Base-by-base conservation (phyloP, 2,329 filamentous ascomycete genomes). In the Parastagonospora avenae region DNA sequence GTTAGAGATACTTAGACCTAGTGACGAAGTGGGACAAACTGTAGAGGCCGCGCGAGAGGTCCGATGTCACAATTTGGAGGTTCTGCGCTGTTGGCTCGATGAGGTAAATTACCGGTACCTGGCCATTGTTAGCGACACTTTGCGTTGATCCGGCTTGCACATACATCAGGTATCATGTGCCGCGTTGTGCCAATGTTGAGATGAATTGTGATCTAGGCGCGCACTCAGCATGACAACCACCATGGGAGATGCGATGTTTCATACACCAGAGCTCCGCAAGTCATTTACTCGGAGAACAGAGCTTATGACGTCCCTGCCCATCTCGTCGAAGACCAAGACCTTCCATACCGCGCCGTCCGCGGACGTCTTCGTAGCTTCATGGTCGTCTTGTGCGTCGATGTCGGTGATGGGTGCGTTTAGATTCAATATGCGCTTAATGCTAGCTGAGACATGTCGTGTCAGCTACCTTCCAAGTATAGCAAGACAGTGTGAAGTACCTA, bases 271-370 rank as follows among this genome's bases (percentile, higher is more conserved):
- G 54, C 89, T 85, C 57, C 95, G 84, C 70, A 99, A 79, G 76
- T 99, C 94, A 69, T 92, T 96, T 57, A 99, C 94, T 52, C 92
- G 85, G 59, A 99, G 80, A 2, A 99, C 92, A 68, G 92, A 97
- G 78, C 92, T 97, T 68, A 99, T 97, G 52, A 99, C 90, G 83
- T 97, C 92, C 72, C 92, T 84, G 41, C 93, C 94, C 63, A 88
- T 77, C 63, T 93, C 89, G 75, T 99, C 95, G 71, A 99, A 97
- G 8, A 99, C 91, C 45, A 99, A 80, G 6, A 97, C 90, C 47
- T 65, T 65, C 62, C 62, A 65, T 57, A 55, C 53, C 46, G 61
- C 55, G 45, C 52, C 50, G 52, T 59, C 52, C 28, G 55, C 30
- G 38, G 55, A 39, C 32, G 60, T 52, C 37, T 55, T 54, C 9